Conservation (phyloP, 2,329 filamentous ascomycete species). For the Blastomyces parvus region DNA sequence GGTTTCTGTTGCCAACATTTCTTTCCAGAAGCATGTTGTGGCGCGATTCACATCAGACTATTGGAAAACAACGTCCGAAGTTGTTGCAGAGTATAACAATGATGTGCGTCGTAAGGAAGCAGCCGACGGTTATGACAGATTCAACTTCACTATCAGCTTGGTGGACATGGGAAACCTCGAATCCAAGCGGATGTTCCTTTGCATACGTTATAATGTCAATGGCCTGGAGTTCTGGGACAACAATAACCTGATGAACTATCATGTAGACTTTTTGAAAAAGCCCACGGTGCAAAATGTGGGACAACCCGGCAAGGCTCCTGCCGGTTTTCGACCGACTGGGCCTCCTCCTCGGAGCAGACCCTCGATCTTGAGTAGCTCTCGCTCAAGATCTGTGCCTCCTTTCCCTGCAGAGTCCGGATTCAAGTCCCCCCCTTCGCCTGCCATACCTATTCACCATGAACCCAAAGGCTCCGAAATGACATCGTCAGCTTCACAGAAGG, state of each 20-base stretch:
- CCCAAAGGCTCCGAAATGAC: neutral
- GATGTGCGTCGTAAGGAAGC: slow-evolving; percentile 59
- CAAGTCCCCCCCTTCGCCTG: slow-evolving; percentile 27
- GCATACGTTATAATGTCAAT: slow-evolving; percentile 75
- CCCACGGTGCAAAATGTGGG: slow-evolving; percentile 47
- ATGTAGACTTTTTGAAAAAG: slow-evolving; percentile 85
- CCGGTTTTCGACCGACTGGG: slow-evolving; percentile 43
- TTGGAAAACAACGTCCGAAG: slow-evolving; percentile 97
- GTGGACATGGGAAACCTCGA: slow-evolving; percentile 86
- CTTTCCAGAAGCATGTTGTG: slow-evolving; percentile 81
- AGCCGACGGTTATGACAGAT: slow-evolving; percentile 67
- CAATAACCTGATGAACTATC: slow-evolving; percentile 78
- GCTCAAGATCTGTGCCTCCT: slow-evolving; percentile 43
- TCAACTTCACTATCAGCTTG: slow-evolving; percentile 89
- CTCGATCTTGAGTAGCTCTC: slow-evolving; percentile 41
- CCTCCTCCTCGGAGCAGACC: slow-evolving; percentile 59
- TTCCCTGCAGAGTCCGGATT: slow-evolving; percentile 63
- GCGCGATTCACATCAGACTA: slow-evolving; percentile 94
- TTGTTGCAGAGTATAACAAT: slow-evolving; percentile 75
- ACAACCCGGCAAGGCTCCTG: slow-evolving; percentile 41
- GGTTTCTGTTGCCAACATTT: slow-evolving; percentile 74
- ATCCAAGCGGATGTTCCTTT: slow-evolving; percentile 85
- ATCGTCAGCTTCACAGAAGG: slow-evolving; percentile 40
- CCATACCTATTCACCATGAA: slow-evolving; percentile 5
- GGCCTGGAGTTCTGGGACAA: slow-evolving; percentile 93